phyloP scores from a whole-genome alignment of 2,329 filamentous ascomycete genomes.

The Penicillium sumatraense region DNA sequence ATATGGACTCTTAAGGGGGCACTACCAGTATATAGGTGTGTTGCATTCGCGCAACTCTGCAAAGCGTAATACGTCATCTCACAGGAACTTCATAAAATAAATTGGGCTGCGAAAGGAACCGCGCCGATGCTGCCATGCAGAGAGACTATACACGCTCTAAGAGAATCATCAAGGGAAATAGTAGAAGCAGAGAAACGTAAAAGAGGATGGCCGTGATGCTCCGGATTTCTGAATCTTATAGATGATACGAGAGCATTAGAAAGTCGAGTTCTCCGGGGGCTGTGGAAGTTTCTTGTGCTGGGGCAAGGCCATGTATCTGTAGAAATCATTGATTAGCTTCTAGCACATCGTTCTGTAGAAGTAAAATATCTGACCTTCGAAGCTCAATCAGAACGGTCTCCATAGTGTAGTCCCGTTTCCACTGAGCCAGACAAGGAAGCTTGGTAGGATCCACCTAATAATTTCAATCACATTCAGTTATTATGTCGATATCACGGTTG shows the following conservation, averaged over 20 bases:
- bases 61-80: constrained; percentile 13
- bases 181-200: constrained; percentile 29
- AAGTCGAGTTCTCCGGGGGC: constrained; percentile 81
- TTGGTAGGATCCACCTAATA: constrained; percentile 79
- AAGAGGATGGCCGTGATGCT: constrained; percentile 36
- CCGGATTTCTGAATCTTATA: constrained; percentile 28
- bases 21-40: neutral
- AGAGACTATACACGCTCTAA: constrained; percentile 45
- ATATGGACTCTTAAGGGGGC: neutral
- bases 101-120: constrained; percentile 30
- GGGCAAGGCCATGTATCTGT: constrained; percentile 88
- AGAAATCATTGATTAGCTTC: constrained; percentile 9
- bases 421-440: constrained; percentile 82
- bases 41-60: neutral
- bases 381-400: constrained; percentile 90
- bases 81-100: constrained; percentile 13
- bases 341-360: neutral
- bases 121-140: constrained; percentile 43
- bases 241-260: constrained; percentile 36
- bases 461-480: constrained; percentile 14
- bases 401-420: constrained; percentile 94
- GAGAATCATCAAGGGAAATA: constrained; percentile 22
- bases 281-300: constrained; percentile 95
- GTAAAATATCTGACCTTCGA: constrained; percentile 64
- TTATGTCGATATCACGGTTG: neutral